phyloP scores from a whole-genome alignment of 2,329 filamentous ascomycete species.

The Aspergillus sp. region DNA sequence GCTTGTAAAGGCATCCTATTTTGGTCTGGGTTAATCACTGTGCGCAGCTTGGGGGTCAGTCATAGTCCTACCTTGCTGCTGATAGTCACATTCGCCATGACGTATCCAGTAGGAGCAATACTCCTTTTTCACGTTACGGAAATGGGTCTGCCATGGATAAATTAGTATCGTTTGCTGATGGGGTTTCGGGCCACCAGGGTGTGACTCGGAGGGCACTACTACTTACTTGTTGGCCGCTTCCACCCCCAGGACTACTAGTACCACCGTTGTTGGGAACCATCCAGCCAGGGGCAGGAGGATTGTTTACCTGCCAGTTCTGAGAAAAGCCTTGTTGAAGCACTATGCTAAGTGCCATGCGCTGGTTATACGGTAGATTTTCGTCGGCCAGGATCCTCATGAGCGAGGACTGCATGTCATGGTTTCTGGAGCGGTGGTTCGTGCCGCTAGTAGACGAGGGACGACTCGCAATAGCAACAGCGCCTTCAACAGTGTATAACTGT shows the following conservation, averaged over 20 bases:
- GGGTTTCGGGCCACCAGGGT: background rate
- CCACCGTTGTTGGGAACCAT: constrained; percentile 16
- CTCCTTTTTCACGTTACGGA: constrained; percentile 57
- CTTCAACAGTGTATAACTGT: constrained; percentile 38
- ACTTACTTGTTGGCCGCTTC: constrained; percentile 23
- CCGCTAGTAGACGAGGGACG: constrained; percentile 7
- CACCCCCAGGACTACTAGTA: constrained; percentile 7
- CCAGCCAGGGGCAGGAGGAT: constrained; percentile 15
- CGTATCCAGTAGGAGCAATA: constrained; percentile 92
- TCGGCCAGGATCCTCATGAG: constrained; percentile 24
- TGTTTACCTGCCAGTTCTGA: constrained; percentile 19
- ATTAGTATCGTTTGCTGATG: constrained; percentile 8
- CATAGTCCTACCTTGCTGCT: constrained; percentile 62
- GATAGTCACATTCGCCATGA: constrained; percentile 79
- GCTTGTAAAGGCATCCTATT: constrained; percentile 75
- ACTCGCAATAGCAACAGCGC: constrained; percentile 5
- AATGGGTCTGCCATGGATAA: constrained; percentile 9
- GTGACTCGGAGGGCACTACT: background rate
- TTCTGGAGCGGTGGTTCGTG: constrained; percentile 11
- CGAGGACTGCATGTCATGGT: constrained; percentile 20
- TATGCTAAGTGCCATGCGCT: constrained; percentile 23
- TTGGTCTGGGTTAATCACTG: background rate
- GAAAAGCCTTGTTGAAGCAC: constrained; percentile 22
- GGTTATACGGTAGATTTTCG: constrained; percentile 17
- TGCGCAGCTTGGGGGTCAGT: background rate